phyloP scores from a whole-genome alignment of 768 basidiomycete species.

The Tylopilus rubrobrunneus region DNA sequence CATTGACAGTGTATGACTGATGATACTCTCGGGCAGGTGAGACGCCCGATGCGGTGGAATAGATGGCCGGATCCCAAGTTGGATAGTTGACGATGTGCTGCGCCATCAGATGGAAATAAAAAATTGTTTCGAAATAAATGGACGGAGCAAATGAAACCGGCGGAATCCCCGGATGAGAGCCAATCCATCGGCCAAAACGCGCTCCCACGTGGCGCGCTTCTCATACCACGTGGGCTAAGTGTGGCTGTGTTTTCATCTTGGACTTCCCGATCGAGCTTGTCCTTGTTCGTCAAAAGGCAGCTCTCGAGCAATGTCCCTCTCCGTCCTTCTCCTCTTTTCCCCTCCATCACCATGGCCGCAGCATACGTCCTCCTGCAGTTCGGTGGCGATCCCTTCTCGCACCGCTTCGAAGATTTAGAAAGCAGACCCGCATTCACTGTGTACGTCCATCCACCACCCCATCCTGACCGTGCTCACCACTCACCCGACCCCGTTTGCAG shows the following conservation, averaged over 20 bases:
- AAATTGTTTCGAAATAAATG: background rate
- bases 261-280: slow-evolving; percentile 37
- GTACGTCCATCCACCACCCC: slow-evolving; percentile 37
- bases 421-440: slow-evolving; percentile 62
- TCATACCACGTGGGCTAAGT: slow-evolving; percentile 30
- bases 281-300: slow-evolving; percentile 39
- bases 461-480: slow-evolving; percentile 1
- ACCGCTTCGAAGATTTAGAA: slow-evolving; percentile 61
- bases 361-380: slow-evolving; percentile 58
- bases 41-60: background rate
- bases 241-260: slow-evolving; percentile 31
- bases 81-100: background rate
- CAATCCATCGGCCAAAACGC: slow-evolving; percentile 12
- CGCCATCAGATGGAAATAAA: background rate
- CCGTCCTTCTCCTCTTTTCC: slow-evolving; percentile 17
- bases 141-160: slow-evolving; percentile 11
- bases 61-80: background rate
- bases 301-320: slow-evolving; percentile 5
- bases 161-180: slow-evolving; percentile 6
- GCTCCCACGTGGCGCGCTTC: slow-evolving; percentile 35
- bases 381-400: slow-evolving; percentile 59
- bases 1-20: slow-evolving; percentile 39
- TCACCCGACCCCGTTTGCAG: slow-evolving; percentile 4
- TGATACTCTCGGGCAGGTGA: background rate
- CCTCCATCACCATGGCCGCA: slow-evolving; percentile 30